These are phyloP conservation scores for Solanum lycopersicoides DNA, from an alignment of 257 asterid species.

Conservation along the genomic window DNA sequence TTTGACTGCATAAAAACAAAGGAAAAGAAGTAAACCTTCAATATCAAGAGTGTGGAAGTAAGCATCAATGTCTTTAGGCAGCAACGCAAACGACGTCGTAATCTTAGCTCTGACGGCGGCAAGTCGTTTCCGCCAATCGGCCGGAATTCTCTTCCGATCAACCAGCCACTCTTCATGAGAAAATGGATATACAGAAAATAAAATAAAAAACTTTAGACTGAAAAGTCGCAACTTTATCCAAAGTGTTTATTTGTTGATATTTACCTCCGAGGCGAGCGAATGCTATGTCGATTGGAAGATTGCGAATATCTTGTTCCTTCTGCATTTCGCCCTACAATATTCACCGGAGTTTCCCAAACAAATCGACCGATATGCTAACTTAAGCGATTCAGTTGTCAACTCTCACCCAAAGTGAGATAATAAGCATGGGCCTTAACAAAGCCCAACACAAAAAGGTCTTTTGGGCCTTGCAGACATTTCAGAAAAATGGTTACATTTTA, in stretches of 20 bases:
- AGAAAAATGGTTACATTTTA: neutral
- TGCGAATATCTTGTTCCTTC: constrained; percentile 60
- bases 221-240: neutral
- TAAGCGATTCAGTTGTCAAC: neutral
- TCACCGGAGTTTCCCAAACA: neutral
- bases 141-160: constrained; percentile 88
- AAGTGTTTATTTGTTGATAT: neutral
- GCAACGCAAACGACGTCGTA: constrained; percentile 53
- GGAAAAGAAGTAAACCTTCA: constrained; percentile 40
- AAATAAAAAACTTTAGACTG: neutral
- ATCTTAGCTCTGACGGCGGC: constrained; percentile 76
- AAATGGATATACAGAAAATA: neutral
- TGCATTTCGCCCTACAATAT: constrained; percentile 29
- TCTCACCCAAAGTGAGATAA: neutral
- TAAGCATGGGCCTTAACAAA: neutral
- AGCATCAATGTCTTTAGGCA: constrained; percentile 81
- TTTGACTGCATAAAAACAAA: neutral
- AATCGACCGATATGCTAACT: neutral
- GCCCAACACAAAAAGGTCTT: neutral
- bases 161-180: constrained; percentile 64
- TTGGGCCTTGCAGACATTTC: neutral
- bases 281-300: constrained; percentile 90
- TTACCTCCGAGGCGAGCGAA: constrained; percentile 91
- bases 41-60: constrained; percentile 60
- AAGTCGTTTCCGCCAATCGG: constrained; percentile 85